Percentiles rank a stretch among this genome's conserved stretches.
Conservation (phyloP, 2,329 filamentous ascomycete genomes). For the Dactylonectria macrodidyma region DNA sequence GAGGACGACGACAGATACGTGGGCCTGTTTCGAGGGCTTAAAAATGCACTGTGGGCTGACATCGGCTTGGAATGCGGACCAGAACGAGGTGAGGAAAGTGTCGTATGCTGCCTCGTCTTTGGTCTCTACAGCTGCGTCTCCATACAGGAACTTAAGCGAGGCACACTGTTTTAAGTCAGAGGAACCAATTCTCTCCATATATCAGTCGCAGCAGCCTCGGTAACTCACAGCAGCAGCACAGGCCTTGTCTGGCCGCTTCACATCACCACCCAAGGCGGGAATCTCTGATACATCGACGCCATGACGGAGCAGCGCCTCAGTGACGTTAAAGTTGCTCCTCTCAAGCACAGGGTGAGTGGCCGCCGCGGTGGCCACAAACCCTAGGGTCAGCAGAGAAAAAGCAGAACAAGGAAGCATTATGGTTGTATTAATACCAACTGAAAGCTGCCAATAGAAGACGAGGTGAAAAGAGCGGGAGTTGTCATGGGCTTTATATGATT, state of each 20-base stretch:
- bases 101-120: slow-evolving; percentile 15
- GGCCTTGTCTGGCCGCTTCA: slow-evolving; percentile 7
- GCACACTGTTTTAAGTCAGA: slow-evolving; percentile 19
- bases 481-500: too few species aligned
- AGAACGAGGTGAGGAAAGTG: slow-evolving; percentile 22
- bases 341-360: slow-evolving; percentile 10
- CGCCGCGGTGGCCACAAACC: neutral
- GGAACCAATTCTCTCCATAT: neutral
- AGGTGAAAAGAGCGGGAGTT: too few species aligned
- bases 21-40: slow-evolving; percentile 16
- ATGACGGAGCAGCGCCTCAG: slow-evolving; percentile 30
- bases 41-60: slow-evolving; percentile 35
- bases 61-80: slow-evolving; percentile 31
- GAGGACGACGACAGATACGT: slow-evolving; percentile 25
- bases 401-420: slow-evolving; percentile 18
- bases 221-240: slow-evolving; percentile 26
- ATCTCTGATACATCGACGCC: slow-evolving; percentile 27
- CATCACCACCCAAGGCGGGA: neutral
- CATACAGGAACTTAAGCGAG: slow-evolving; percentile 34
- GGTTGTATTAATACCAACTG: neutral
- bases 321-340: slow-evolving; percentile 27
- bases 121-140: slow-evolving; percentile 26
- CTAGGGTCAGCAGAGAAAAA: neutral
- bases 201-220: too few species aligned
- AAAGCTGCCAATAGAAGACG: too few species aligned